Base-by-base conservation (phyloP, 768 basidiomycete species). In the Suillus spraguei region DNA sequence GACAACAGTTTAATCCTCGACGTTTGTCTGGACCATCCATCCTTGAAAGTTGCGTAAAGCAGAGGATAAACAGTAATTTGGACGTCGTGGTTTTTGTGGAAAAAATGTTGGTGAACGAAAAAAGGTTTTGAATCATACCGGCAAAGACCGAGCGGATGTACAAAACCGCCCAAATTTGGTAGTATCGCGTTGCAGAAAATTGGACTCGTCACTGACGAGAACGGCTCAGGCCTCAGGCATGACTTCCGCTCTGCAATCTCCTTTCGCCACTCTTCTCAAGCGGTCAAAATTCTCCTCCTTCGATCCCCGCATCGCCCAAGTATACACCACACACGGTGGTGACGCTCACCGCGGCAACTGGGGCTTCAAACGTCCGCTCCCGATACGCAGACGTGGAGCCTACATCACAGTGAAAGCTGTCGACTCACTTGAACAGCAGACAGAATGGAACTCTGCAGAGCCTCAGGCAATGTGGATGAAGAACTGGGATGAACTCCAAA, bases 11-110 rank as follows among this genome's bases (percentile, higher is more conserved):
- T 75, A 58, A 60, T 93, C 90, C 92, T 74, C 89, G 88, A 91
- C 91, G 84, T 82, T 89, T 92, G 91, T 93, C 91, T 93, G 91
- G 91, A 88, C 91, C 84, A 78, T 87, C 87, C 83, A 81, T 85
- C 83, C 88, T 79, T 86, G 72, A 68, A 65, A 70, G 69, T 71
- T 65, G 69, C 69, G 62, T 70, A 71, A 68, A 79, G 75, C 74
- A 76, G 79, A 82, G 87, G 83, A 77, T 72, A 80, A 84, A 90
- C 79, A 85, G 91, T 85, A 93, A 93, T 92, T 92, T 89, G 83
- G 76, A 89, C 89, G 87, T 85, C 91, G 88, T 78, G 74, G 76
- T 69, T 72, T 36, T 68, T 65, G 60, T 63, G 38, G 61, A 24
- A 64, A 68, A 66, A 69, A 64, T 63, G 64, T 65, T 63, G 16